Evolutionary conservation across 495 filamentous ascomycete genomes (phyloP).

Genomic region (Aspergillus saccharolyticus): DNA sequence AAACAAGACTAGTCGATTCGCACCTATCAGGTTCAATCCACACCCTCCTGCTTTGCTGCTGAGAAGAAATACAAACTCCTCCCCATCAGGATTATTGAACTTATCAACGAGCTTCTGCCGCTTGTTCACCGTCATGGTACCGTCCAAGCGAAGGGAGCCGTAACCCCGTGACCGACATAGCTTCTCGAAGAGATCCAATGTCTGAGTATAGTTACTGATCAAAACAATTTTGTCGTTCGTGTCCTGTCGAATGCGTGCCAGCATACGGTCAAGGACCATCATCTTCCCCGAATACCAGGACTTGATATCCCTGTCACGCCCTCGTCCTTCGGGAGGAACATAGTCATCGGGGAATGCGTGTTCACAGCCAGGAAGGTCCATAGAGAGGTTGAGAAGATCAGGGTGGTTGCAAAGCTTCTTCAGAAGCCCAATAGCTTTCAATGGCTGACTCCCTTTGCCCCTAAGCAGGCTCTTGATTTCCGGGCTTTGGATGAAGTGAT

Average conservation of each 20-base stretch:
- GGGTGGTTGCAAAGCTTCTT: constrained; percentile 99
- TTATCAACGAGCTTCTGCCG: constrained; percentile 95
- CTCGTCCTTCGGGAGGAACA: constrained; percentile 77
- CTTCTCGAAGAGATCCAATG: constrained; percentile 88
- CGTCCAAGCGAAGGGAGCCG: constrained; percentile 84
- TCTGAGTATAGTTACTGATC: constrained; percentile 97
- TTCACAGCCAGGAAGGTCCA: constrained; percentile 86
- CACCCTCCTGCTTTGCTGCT: constrained; percentile 95
- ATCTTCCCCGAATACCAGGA: constrained; percentile 98
- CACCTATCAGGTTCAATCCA: constrained; percentile 94
- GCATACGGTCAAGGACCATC: constrained; percentile 96
- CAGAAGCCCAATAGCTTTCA: constrained; percentile 92
- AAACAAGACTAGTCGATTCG: constrained; percentile 94
- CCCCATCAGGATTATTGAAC: constrained; percentile 91
- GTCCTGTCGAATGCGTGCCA: constrained; percentile 90
- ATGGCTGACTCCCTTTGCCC: constrained; percentile 91
- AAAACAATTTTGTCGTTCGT: constrained; percentile 99
- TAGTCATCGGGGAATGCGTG: constrained; percentile 81
- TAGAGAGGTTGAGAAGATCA: constrained; percentile 78
- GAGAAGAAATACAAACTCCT: constrained; percentile 93
- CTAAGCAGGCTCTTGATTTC: constrained; percentile 89
- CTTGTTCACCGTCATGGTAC: constrained; percentile 96
- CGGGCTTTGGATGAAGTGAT: constrained; percentile 92
- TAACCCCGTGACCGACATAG: constrained; percentile 84
- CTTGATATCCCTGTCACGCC: constrained; percentile 87